Evolutionary conservation across 2,329 filamentous ascomycete species (phyloP).

Genomic region (Hymenoscyphus fructigenus): DNA sequence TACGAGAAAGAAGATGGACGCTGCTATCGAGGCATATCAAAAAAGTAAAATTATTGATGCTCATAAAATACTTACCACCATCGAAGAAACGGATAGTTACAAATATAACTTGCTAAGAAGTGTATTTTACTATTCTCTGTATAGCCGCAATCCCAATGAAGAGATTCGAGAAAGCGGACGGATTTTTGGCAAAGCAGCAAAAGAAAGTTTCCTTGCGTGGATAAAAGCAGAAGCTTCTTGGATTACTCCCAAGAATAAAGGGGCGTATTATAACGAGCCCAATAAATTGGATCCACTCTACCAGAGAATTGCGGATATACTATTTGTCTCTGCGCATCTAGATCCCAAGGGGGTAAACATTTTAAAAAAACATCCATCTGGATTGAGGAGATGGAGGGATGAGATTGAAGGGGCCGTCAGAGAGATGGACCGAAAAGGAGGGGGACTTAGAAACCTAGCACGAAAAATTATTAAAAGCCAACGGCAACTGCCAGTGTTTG

Average conservation of each 20-base stretch:
- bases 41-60: background rate
- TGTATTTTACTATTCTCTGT: background rate
- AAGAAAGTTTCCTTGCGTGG: background rate
- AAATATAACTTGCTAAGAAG: background rate
- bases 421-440: background rate
- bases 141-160: background rate
- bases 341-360: background rate
- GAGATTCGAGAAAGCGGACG: background rate
- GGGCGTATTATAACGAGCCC: background rate
- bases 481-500: too few relatives aligned
- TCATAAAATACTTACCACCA: background rate
- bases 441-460: background rate
- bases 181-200: background rate
- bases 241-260: background rate
- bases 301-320: background rate
- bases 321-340: background rate
- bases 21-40: background rate
- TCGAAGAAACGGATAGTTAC: background rate
- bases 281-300: background rate
- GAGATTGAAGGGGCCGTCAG: background rate
- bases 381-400: background rate
- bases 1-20: background rate
- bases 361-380: background rate
- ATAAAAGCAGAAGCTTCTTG: background rate
- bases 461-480: background rate